Base-by-base conservation (phyloP, 192 early-diverging fungal species). In the Backusella liffmaniae region DNA sequence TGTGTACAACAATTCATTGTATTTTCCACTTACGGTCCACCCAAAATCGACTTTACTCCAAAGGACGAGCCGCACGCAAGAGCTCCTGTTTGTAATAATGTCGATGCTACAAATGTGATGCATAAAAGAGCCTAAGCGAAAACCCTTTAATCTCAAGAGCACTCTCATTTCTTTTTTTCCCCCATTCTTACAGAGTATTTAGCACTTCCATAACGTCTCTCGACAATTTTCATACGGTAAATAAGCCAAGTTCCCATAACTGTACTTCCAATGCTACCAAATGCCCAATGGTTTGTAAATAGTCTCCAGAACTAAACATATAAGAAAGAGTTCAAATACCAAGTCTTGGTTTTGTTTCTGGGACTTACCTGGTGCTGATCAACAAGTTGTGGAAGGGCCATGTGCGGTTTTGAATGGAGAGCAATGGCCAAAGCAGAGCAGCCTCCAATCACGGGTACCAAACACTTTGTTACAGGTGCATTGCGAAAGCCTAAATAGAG, bases 161-260 rank as follows among this genome's bases (percentile, higher is more conserved):
- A 23, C n/a, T 29, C 5, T 51, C 9, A 39, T 21, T 2, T 72
- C 34, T 74, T 5, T 23, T 39, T 46, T 5, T 16, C 12, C 16
- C n/a, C 32, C 26, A 35, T 29, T 34, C 72, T 62, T 87, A 87
- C 89, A 30, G 82, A 82, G 73, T 87, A 91, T 81, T 91, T 91
- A 32, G 84, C 76, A 23, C 83, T 82, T 53, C 90, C 89, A 79
- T 82, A 91, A 18, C 85, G 88, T 34, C 89, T 81, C 73, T 91
- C 90, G 66, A 91, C 85, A 23, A 87, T 79, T 34, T 86, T 73
- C 62, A 90, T 73, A 32, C 85, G 80, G 70, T 90, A 91, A 9
- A 91, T 79, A 21, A 90, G 73, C 66, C 89, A 70, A 13, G 85
- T 81, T 26, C 86, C 90, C 41, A 89, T 80, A 18, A 89, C 68